Base-by-base conservation (phyloP, 768 basidiomycete species). In the Suillus lakei region DNA sequence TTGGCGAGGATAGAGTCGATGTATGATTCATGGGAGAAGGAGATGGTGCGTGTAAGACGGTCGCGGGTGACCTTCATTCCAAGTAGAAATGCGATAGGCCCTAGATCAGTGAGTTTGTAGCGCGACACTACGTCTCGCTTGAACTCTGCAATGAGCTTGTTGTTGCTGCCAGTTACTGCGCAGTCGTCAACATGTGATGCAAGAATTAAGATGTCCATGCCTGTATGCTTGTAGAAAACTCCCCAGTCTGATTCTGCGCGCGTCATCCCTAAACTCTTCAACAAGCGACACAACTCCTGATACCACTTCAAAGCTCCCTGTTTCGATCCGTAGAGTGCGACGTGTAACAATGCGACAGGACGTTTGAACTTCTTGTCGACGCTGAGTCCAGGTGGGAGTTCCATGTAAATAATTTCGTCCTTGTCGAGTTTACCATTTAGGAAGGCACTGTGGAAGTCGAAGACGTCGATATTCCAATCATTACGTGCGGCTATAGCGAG, bases 251-350 rank as follows among this genome's bases (percentile, higher is more conserved):
- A 28, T 16, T 65, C 64, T 12, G 60, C 9, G 0, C 10, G 8
- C 0, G 1, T 12, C 36, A 64, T 48, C 0, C 62, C 62, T 1
- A 68, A 30, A 0, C 34, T 28, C 0, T 2, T 0, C 0, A 66
- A 16, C 0, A 10, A 13, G 0, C 4, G 3, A 12, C 41, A 60
- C 0, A 69, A 26, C 1, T 46, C 15, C 1, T 53, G 18, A 23
- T 69, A 69, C 64, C 66, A 67, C 3, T 67, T 62, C 0, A 61
- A 41, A 1, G 46, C 8, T 0, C 64, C 64, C 10, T 68, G 67
- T 5, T 66, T 69, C 0, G 53, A 66, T 0, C 63, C 39, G 13
- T 68, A 68, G 5, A 68, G 48, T 10, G 64, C 5, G 0, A 54
- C 2, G 5, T 34, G 38, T 5, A 64, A 50, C 1, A 1, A 2